Conservation (phyloP, 163 green algal genomes). For the Coccomyxa subellipsoidea region DNA sequence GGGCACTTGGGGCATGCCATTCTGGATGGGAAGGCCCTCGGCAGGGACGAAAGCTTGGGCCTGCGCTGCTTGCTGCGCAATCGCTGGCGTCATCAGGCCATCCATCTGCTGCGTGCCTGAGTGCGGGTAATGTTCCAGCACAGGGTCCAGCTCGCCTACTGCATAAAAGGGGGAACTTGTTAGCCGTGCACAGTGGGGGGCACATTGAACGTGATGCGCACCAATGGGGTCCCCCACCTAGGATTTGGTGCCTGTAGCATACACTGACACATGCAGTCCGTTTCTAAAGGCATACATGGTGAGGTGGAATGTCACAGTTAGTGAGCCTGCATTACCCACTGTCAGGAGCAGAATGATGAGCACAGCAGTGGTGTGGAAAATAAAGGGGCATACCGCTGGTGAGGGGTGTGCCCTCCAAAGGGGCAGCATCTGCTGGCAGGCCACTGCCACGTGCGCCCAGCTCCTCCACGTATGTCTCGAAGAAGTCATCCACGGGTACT, state of each 20-base stretch:
- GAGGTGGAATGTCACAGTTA: neutral
- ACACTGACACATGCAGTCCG: neutral
- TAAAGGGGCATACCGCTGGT: neutral
- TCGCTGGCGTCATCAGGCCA: neutral
- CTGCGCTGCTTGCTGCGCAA: neutral
- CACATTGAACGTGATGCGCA: neutral
- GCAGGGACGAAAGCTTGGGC: neutral
- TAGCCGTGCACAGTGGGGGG: neutral
- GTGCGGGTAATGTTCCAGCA: neutral
- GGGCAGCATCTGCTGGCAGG: neutral
- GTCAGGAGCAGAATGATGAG: no score
- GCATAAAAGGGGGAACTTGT: neutral
- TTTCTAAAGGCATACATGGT: neutral
- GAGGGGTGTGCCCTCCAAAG: neutral
- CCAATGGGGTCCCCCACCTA: no score
- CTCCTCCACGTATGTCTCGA: neutral
- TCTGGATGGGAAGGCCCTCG: neutral
- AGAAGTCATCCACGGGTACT: slow-evolving; percentile 6
- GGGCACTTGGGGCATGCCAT: neutral
- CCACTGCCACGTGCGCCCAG: neutral
- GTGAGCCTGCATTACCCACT: no score
- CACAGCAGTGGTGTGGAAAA: neutral
- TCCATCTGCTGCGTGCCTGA: slow-evolving; percentile 4
- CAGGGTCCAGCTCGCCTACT: neutral
- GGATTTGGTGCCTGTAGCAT: no score